A percentile compares a stretch with the other conserved stretches of the same genome.
These are phyloP conservation scores for Cryptosporidium canis DNA, from an alignment of 169 alveolate species.

Conservation along the genomic window DNA sequence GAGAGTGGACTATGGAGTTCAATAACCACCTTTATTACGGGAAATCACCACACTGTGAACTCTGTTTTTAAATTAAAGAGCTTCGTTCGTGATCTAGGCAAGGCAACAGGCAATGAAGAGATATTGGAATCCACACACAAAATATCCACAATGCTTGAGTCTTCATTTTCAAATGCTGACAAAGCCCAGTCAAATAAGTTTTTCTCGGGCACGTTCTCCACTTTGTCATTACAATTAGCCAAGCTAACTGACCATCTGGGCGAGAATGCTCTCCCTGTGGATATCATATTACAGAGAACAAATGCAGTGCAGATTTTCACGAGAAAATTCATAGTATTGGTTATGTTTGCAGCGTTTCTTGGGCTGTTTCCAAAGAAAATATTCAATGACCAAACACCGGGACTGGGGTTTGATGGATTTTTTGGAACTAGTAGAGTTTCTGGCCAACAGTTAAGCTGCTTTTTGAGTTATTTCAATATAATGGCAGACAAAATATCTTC, in stretches of 20 bases:
- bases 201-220: not conserved
- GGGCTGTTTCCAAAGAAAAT: slow-evolving; percentile 11
- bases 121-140: not conserved
- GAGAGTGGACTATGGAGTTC: not conserved
- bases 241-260: not conserved
- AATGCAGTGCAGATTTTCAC: not conserved
- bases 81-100: not conserved
- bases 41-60: not conserved
- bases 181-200: not conserved
- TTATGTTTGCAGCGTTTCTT: slow-evolving; percentile 17
- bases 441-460: not conserved
- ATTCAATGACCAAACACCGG: not conserved
- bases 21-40: not conserved
- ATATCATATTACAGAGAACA: not conserved
- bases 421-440: not conserved
- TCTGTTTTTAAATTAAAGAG: not conserved
- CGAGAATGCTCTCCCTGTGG: not conserved
- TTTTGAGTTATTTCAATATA: not conserved
- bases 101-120: not conserved
- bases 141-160: not conserved
- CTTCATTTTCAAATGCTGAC: not conserved
- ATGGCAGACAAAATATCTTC: not conserved
- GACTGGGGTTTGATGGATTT: not conserved
- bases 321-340: not conserved
- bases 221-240: not conserved